phyloP scores from a whole-genome alignment of 768 basidiomycete species.

The Pleurotus giganteus region DNA sequence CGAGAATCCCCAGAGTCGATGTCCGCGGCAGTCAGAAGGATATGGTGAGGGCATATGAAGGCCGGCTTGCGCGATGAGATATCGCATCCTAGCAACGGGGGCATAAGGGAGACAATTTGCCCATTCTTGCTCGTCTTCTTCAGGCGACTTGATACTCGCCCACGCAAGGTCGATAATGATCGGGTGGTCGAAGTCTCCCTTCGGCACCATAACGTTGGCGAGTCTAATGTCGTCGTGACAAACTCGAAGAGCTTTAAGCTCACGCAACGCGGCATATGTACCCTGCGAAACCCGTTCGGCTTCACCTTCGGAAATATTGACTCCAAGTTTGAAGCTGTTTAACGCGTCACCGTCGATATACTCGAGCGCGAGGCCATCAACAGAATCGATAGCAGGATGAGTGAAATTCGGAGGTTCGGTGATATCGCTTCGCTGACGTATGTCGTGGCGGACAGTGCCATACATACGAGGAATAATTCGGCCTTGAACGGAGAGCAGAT shows the following conservation, averaged over 20 bases:
- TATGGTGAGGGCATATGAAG: conserved; percentile 1
- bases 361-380: not conserved
- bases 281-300: not conserved
- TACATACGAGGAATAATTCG: not conserved
- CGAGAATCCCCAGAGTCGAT: not conserved
- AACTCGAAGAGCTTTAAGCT: not conserved
- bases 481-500: not conserved
- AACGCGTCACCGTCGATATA: not conserved
- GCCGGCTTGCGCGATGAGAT: not conserved
- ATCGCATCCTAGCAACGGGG: not conserved
- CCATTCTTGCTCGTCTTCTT: not conserved
- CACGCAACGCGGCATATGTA: not conserved
- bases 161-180: not conserved
- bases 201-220: not conserved
- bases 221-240: not conserved
- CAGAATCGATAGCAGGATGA: not conserved
- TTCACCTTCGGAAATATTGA: not conserved
- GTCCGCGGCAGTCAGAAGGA: not conserved
- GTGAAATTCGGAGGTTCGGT: not conserved
- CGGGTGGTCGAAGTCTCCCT: not conserved
- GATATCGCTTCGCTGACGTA: not conserved
- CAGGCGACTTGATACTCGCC: not conserved
- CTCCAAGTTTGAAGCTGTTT: not conserved
- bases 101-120: not conserved
- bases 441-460: not conserved